Percentiles rank a stretch among this genome's conserved stretches.
phyloP scores from a whole-genome alignment of 177 flowering plant species.

The Vitis hybrid region DNA sequence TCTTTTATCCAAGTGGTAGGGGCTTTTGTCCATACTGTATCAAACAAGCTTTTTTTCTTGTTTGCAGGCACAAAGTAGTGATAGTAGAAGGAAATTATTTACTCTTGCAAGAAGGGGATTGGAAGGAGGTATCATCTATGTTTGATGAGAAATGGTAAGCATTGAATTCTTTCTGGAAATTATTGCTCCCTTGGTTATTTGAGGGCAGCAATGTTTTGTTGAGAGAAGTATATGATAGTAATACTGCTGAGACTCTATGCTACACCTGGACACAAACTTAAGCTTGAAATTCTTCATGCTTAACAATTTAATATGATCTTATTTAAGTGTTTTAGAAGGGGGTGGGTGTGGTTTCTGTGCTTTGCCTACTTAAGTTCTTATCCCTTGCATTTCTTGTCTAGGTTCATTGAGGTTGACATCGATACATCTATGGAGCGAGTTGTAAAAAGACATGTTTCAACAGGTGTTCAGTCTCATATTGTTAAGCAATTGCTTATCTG shows the following conservation, averaged over 20 bases:
- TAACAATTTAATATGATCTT: too few relatives aligned
- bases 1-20: background rate
- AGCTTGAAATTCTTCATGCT: too few relatives aligned
- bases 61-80: constrained; percentile 83
- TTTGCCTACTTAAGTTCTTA: background rate
- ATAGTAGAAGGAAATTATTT: constrained; percentile 96
- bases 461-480: constrained; percentile 37
- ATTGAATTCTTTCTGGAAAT: background rate
- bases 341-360: background rate
- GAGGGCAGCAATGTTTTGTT: background rate
- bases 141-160: constrained; percentile 91
- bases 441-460: constrained; percentile 66
- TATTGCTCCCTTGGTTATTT: background rate
- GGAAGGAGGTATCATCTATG: constrained; percentile 73
- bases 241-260: too few relatives aligned
- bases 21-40: background rate
- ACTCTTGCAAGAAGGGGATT: constrained; percentile 70
- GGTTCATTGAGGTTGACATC: constrained; percentile 88
- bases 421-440: constrained; percentile 80
- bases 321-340: too few relatives aligned
- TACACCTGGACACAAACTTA: too few relatives aligned
- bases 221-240: background rate
- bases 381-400: constrained; percentile 17
- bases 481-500: too few relatives aligned
- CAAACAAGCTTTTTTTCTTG: constrained; percentile 3